Percentiles rank a stretch among this genome's conserved stretches.
Conservation (phyloP, 169 alveolate species). For the Cryptosporidium bovis region DNA sequence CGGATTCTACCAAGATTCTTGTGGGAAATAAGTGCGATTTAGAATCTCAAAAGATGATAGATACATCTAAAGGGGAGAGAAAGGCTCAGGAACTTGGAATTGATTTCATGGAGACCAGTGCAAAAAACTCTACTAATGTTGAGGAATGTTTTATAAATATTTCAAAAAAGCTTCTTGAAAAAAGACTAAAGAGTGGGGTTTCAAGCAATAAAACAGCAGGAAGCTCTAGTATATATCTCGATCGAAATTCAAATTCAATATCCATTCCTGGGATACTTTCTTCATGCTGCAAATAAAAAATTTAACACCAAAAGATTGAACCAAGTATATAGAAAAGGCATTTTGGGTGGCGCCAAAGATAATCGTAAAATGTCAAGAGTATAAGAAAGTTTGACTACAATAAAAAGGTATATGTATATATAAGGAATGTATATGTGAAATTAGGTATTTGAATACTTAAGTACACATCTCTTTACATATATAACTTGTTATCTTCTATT, state of each 20-base stretch:
- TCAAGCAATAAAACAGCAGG: not conserved
- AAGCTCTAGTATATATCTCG: conserved; percentile 24
- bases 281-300: conserved; percentile 31
- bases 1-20: conserved; percentile 91
- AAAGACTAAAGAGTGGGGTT: conserved; percentile 30
- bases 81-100: conserved; percentile 48
- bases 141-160: conserved; percentile 62
- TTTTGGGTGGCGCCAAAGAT: conserved; percentile 43
- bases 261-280: conserved; percentile 48
- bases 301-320: no score
- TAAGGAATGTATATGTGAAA: no score
- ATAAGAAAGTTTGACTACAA: no score
- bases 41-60: conserved; percentile 57
- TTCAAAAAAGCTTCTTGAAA: conserved; percentile 60
- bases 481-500: not conserved
- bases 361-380: conserved; percentile 8
- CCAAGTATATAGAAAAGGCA: not conserved
- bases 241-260: conserved; percentile 7
- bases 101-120: conserved; percentile 70
- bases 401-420: no score
- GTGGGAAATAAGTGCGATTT: conserved; percentile 96
- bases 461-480: conserved; percentile 1
- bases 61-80: conserved; percentile 30
- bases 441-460: not conserved
- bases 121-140: conserved; percentile 70